Evolutionary conservation across 73 alveolate species (phyloP).

Genomic region (Tetrahymena borealis): DNA sequence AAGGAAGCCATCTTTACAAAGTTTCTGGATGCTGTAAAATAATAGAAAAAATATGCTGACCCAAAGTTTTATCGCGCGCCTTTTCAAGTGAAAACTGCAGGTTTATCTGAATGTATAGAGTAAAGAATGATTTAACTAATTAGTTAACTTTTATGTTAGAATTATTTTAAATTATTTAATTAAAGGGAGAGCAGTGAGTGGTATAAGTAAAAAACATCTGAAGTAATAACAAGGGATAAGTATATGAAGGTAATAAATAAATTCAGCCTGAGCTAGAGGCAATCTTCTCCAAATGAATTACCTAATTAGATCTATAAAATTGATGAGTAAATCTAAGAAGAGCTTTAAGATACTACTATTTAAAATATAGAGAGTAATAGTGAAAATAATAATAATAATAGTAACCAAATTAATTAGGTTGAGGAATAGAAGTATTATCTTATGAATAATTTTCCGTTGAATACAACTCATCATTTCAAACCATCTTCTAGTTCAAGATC

Average conservation of each 20-base stretch:
- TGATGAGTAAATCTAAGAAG: neutral
- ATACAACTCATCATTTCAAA: neutral
- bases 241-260: neutral
- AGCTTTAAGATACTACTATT: neutral
- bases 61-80: neutral
- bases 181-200: neutral
- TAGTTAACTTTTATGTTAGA: neutral
- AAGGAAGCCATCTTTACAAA: neutral
- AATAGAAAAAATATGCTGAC: neutral
- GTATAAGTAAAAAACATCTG: neutral
- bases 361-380: neutral
- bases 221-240: neutral
- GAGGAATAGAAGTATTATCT: neutral
- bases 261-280: neutral
- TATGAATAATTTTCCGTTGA: neutral
- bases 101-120: neutral
- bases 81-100: neutral
- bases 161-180: too few species aligned
- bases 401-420: neutral
- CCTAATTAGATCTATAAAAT: neutral
- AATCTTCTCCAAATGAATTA: neutral
- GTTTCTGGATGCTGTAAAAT: neutral
- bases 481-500: neutral
- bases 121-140: neutral
- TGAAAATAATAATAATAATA: neutral